phyloP scores from a whole-genome alignment of 2,329 filamentous ascomycete genomes.

The Diaporthe helianthi region DNA sequence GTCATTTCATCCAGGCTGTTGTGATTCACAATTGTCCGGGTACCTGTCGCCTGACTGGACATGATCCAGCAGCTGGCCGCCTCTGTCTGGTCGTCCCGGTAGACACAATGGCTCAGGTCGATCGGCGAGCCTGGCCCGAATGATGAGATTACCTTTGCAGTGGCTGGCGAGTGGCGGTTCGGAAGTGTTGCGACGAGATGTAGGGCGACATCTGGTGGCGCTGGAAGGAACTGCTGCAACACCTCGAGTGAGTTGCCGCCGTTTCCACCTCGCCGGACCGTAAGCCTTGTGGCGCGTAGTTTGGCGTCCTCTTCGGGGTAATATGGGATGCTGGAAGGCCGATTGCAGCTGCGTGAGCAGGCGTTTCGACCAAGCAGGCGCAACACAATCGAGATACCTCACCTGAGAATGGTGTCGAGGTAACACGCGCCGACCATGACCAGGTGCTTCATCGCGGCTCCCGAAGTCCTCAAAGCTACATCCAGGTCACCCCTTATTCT shows the following conservation, averaged over 20 bases:
- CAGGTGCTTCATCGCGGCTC: conserved; percentile 51
- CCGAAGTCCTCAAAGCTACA: no score
- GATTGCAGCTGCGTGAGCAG: conserved; percentile 2
- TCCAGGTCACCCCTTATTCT: not conserved
- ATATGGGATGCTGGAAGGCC: conserved; percentile 63
- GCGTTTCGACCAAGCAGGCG: not conserved
- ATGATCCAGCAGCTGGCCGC: conserved; percentile 75
- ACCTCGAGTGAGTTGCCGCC: conserved; percentile 76
- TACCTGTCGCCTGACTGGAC: conserved; percentile 63
- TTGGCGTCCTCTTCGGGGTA: conserved; percentile 77
- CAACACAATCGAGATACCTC: conserved; percentile 40
- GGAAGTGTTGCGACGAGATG: conserved; percentile 64
- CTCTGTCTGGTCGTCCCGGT: conserved; percentile 59
- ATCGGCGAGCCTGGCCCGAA: conserved; percentile 54
- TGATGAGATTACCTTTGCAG: conserved; percentile 59
- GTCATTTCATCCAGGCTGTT: conserved; percentile 75
- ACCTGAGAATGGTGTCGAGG: conserved; percentile 74
- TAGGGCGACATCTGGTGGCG: conserved; percentile 39
- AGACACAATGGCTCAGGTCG: conserved; percentile 64
- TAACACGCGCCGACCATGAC: conserved; percentile 73
- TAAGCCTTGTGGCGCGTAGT: conserved; percentile 66
- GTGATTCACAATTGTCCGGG: conserved; percentile 74
- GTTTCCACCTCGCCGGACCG: conserved; percentile 73
- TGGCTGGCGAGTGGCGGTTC: conserved; percentile 55
- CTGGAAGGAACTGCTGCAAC: conserved; percentile 65